A percentile compares a stretch with the other conserved stretches of the same genome.
Evolutionary conservation across 345 rosid genomes (phyloP).

Genomic region (Aquilaria yunnanensis): DNA sequence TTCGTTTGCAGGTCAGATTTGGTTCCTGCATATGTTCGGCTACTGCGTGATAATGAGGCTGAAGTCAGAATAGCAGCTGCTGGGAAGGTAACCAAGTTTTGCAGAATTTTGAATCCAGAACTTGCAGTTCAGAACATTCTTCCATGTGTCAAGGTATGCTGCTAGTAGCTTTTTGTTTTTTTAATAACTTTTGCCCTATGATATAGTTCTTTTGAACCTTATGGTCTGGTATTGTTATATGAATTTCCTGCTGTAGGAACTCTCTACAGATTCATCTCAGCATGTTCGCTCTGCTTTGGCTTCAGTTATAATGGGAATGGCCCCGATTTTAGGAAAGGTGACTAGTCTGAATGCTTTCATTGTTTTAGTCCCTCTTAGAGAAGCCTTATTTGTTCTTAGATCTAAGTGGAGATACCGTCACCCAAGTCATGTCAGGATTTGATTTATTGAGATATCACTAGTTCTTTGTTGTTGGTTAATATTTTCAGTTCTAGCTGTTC

Average conservation of each 20-base stretch:
- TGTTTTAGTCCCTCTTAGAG: not conserved
- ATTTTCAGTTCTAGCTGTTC: no score
- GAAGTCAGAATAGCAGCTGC: constrained; percentile 66
- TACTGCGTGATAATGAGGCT: constrained; percentile 66
- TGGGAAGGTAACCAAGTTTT: constrained; percentile 53
- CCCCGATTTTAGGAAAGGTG: constrained; percentile 70
- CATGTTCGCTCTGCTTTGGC: constrained; percentile 85
- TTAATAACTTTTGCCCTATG: not conserved
- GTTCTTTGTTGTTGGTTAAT: no score
- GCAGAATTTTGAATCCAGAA: constrained; percentile 53
- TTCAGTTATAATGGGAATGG: constrained; percentile 90
- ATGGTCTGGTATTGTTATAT: constrained; percentile 6
- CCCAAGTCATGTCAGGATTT: no score
- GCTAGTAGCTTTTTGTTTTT: not conserved
- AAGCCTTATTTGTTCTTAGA: not conserved
- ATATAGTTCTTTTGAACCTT: not conserved
- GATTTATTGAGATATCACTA: no score
- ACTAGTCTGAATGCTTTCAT: constrained; percentile 1
- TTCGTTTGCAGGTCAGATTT: constrained; percentile 36
- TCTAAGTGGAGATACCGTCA: not conserved
- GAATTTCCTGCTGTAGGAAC: constrained; percentile 36
- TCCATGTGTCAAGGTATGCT: constrained; percentile 51
- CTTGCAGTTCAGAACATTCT: constrained; percentile 55
- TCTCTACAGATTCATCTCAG: constrained; percentile 76
- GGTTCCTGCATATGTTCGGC: constrained; percentile 56